These are phyloP conservation scores for Scheffersomyces cryptocercus DNA, from an alignment of 1,139 yeast genomes.

Conservation along the genomic window DNA sequence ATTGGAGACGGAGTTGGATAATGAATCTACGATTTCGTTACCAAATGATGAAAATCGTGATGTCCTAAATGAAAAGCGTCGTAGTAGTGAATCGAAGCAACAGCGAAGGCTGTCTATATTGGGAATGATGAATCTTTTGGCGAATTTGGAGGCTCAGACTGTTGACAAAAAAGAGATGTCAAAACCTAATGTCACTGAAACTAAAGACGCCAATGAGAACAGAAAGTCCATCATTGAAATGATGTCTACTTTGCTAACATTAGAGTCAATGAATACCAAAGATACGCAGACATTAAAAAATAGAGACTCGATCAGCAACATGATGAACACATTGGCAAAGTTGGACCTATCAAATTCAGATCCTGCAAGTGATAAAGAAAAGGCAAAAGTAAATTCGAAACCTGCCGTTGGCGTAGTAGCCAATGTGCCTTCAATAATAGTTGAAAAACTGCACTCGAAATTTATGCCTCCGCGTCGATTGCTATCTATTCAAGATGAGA, in stretches of 20 bases:
- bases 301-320: constrained; percentile 14
- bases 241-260: constrained; percentile 18
- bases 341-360: constrained; percentile 11
- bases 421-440: not conserved
- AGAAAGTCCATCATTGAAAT: constrained; percentile 26
- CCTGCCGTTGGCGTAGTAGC: not conserved
- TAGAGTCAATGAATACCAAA: constrained; percentile 8
- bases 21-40: not conserved
- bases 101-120: constrained; percentile 12
- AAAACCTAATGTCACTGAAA: not conserved
- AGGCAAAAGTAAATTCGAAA: not conserved
- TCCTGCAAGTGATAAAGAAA: too few relatives aligned
- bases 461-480: not conserved
- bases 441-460: not conserved
- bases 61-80: constrained; percentile 1
- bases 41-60: not conserved
- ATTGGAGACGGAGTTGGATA: constrained; percentile 10
- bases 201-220: constrained; percentile 13
- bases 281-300: constrained; percentile 4
- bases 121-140: constrained; percentile 21
- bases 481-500: not conserved
- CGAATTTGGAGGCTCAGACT: constrained; percentile 14
- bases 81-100: not conserved
- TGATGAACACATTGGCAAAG: constrained; percentile 17
- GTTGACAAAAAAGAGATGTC: constrained; percentile 11